phyloP scores from a whole-genome alignment of 805 yeast species.

The Barnettozyma californica region DNA sequence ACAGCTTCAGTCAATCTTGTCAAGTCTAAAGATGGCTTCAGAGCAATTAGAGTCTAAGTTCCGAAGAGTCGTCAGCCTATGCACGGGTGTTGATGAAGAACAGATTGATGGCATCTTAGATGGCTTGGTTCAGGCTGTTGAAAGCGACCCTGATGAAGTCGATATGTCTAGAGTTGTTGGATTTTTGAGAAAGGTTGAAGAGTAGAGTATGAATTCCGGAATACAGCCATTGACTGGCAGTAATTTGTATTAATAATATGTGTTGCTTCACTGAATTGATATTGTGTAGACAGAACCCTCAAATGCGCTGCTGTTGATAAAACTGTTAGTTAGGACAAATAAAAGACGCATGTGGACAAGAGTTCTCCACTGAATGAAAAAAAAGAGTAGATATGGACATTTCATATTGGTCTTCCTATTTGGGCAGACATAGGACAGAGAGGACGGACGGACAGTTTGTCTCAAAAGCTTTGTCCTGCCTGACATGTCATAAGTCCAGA shows the following conservation, averaged over 20 bases:
- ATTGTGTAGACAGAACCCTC: not conserved
- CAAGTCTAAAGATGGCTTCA: slow-evolving; percentile 47
- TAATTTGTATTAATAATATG: not conserved
- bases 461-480: not conserved
- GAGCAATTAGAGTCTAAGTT: slow-evolving; percentile 66
- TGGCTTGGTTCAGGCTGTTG: slow-evolving; percentile 85
- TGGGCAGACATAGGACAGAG: too few relatives aligned
- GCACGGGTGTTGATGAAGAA: slow-evolving; percentile 81
- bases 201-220: slow-evolving; percentile 3
- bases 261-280: not conserved
- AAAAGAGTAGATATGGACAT: too few relatives aligned
- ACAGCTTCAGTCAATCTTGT: slow-evolving; percentile 47
- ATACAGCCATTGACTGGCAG: not conserved
- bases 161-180: slow-evolving; percentile 53
- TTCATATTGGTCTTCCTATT: too few relatives aligned
- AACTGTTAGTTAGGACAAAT: too few relatives aligned
- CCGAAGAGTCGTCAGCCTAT: slow-evolving; percentile 80
- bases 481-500: too few relatives aligned
- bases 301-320: too few relatives aligned
- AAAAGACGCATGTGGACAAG: too few relatives aligned
- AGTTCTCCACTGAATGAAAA: too few relatives aligned
- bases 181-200: slow-evolving; percentile 46
- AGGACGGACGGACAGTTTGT: not conserved
- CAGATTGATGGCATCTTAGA: slow-evolving; percentile 79
- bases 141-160: slow-evolving; percentile 70